A percentile compares a stretch with the other conserved stretches of the same genome.
Conservation (phyloP, 345 rosid species). For the Cardiospermum halicacabum region DNA sequence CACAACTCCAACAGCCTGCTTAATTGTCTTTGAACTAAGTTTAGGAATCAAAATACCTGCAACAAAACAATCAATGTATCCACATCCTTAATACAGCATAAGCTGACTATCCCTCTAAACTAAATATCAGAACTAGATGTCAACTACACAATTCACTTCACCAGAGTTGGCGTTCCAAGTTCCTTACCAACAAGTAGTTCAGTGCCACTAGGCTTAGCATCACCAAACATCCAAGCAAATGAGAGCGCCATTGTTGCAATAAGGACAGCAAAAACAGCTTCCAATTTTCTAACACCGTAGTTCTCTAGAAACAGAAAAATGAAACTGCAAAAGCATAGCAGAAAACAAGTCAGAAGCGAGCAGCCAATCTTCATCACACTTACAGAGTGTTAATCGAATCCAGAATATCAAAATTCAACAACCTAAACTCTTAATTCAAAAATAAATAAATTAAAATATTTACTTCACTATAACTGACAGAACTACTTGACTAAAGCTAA, state of each 20-base stretch:
- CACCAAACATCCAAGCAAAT: constrained; percentile 97
- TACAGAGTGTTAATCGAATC: not conserved
- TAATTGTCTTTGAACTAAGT: constrained; percentile 81
- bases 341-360: constrained; percentile 1
- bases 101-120: not conserved
- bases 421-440: too few relatives aligned
- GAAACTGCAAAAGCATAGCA: constrained; percentile 50
- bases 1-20: constrained; percentile 90
- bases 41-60: constrained; percentile 76
- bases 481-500: not conserved
- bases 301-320: constrained; percentile 88
- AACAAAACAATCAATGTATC: constrained; percentile 10
- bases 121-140: not conserved
- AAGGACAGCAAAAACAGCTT: constrained; percentile 77
- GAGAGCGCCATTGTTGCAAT: constrained; percentile 81
- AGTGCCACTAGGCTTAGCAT: constrained; percentile 70
- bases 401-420: not conserved
- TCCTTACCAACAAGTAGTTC: constrained; percentile 75
- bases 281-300: constrained; percentile 87
- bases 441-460: not conserved
- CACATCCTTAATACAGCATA: not conserved
- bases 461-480: not conserved
- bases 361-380: not conserved
- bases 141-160: not conserved
- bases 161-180: not conserved